Conservation (phyloP, 345 rosid species). For the Populus euphratica region DNA sequence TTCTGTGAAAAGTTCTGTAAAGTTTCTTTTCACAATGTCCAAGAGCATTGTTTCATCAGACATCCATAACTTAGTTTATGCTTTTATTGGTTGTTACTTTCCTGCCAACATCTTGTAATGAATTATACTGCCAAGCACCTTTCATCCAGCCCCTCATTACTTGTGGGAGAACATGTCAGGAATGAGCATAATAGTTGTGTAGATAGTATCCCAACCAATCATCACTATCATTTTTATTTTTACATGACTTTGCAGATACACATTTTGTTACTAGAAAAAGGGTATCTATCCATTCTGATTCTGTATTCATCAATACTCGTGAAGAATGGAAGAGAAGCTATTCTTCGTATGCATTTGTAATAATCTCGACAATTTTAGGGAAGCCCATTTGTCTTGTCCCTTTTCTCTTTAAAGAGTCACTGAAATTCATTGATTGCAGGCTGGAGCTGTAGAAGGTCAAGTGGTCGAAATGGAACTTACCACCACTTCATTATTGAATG, state of each 20-base stretch:
- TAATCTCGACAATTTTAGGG: background rate
- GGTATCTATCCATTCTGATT: background rate
- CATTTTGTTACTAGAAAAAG: too few species aligned
- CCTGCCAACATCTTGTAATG: background rate
- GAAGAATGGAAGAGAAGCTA: background rate
- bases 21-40: background rate
- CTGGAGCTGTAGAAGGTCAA: slow-evolving; percentile 89
- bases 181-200: background rate
- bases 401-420: background rate
- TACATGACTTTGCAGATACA: too few species aligned
- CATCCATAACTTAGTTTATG: background rate
- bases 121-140: background rate
- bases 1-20: background rate
- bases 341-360: background rate
- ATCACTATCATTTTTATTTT: background rate
- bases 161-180: background rate
- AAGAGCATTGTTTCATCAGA: background rate
- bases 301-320: background rate
- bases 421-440: slow-evolving; percentile 40
- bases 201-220: background rate
- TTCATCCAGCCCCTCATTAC: background rate
- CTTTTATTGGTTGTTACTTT: background rate
- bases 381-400: too few species aligned
- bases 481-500: slow-evolving; percentile 63
- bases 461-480: slow-evolving; percentile 93